Conservation (phyloP, 2,329 filamentous ascomycete genomes). For the Fusarium sp. region DNA sequence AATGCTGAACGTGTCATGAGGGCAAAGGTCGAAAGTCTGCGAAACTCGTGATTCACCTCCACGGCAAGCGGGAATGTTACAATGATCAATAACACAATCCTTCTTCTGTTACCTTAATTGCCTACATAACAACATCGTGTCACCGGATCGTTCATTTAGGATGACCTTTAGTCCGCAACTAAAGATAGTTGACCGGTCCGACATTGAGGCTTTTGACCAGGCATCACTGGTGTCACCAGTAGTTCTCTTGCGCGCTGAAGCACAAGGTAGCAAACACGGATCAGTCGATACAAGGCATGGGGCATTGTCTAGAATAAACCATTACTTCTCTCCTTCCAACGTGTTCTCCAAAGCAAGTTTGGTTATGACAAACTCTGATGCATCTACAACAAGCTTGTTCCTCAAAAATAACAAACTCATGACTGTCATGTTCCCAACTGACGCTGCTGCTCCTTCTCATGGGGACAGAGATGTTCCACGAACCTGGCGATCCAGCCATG, state of each 20-base stretch:
- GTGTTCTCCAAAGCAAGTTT: conserved; percentile 10
- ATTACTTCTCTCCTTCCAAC: conserved; percentile 9
- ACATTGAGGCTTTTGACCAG: conserved; percentile 35
- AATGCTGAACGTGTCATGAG: conserved; percentile 63
- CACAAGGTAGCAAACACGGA: conserved; percentile 42
- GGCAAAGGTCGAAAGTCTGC: conserved; percentile 45
- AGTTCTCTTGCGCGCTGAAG: conserved; percentile 30
- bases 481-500: conserved; percentile 17
- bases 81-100: conserved; percentile 23
- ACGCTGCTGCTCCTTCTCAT: conserved; percentile 1
- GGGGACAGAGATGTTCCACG: conserved; percentile 16
- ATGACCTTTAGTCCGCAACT: conserved; percentile 23
- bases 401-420: conserved; percentile 32
- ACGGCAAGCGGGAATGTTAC: conserved; percentile 11
- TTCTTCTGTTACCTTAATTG: conserved; percentile 23
- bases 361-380: conserved; percentile 12
- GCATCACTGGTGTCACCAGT: conserved; percentile 35
- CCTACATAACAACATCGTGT: conserved; percentile 34
- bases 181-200: conserved; percentile 32
- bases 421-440: conserved; percentile 22
- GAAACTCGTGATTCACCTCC: conserved; percentile 27
- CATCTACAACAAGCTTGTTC: conserved; percentile 9
- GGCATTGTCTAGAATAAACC: conserved; percentile 24
- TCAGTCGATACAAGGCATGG: conserved; percentile 10
- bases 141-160: conserved; percentile 21